A percentile compares a stretch with the other conserved stretches of the same genome.
These are phyloP conservation scores for Fonsecaea pedrosoi DNA, from an alignment of 2,329 filamentous ascomycete species.

Conservation along the genomic window DNA sequence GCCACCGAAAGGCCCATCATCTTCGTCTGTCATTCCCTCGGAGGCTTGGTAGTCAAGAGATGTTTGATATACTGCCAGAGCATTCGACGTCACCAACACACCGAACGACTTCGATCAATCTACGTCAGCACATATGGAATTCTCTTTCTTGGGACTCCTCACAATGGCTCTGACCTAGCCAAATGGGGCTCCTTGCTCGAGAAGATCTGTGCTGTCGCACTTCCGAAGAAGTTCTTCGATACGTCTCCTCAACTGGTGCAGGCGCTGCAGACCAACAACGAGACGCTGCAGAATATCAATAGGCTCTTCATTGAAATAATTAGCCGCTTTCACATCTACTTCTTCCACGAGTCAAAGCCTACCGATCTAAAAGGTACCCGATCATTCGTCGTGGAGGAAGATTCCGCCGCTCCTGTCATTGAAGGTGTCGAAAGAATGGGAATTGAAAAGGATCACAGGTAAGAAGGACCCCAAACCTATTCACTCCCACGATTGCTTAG, in stretches of 20 bases:
- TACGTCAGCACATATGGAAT: conserved; percentile 78
- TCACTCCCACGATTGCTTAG: not conserved
- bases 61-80: conserved; percentile 72
- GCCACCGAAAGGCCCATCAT: conserved; percentile 71
- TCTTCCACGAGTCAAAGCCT: conserved; percentile 77
- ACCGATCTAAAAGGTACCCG: conserved; percentile 71
- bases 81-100: conserved; percentile 60
- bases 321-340: conserved; percentile 73
- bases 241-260: conserved; percentile 71
- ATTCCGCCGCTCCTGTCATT: conserved; percentile 71
- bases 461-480: not conserved
- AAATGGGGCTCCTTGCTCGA: conserved; percentile 72
- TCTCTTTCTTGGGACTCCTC: conserved; percentile 78
- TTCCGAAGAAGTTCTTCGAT: conserved; percentile 71
- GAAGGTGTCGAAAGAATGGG: conserved; percentile 75
- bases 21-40: conserved; percentile 76
- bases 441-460: conserved; percentile 71
- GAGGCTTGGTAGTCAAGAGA: conserved; percentile 74
- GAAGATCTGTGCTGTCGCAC: conserved; percentile 68
- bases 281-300: conserved; percentile 76
- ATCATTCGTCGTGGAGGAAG: conserved; percentile 70
- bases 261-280: conserved; percentile 75
- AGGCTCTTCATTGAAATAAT: conserved; percentile 74
- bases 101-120: conserved; percentile 70
- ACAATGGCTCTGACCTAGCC: conserved; percentile 72